Conservation (phyloP, 164 flowering plant species). For the Amborella trichopoda region DNA sequence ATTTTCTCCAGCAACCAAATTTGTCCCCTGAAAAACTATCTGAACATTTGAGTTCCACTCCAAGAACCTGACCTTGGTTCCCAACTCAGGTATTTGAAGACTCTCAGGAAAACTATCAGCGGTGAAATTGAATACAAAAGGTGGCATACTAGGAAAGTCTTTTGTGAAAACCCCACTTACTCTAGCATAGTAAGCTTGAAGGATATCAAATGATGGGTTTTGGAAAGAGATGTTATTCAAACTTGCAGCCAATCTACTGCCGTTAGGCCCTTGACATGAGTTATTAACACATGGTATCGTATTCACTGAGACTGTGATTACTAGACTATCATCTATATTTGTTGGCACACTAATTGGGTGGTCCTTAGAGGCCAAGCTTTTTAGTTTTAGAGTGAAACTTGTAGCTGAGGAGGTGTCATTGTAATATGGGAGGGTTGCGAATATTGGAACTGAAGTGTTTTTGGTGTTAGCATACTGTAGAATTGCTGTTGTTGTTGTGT, state of each 20-base stretch:
- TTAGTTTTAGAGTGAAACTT: constrained; percentile 3
- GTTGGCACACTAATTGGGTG: constrained; percentile 18
- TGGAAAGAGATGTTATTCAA: constrained; percentile 16
- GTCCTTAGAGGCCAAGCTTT: constrained; percentile 13
- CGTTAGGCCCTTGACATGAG: constrained; percentile 3
- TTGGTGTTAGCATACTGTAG: not conserved
- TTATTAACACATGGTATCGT: constrained; percentile 3
- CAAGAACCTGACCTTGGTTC: constrained; percentile 11
- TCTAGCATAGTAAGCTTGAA: constrained; percentile 8
- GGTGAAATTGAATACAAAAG: constrained; percentile 2
- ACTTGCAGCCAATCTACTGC: constrained; percentile 7
- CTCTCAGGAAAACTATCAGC: constrained; percentile 3
- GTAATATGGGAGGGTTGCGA: constrained; percentile 4
- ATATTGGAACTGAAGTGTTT: not conserved
- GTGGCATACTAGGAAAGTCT: constrained; percentile 9
- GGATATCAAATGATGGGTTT: constrained; percentile 7
- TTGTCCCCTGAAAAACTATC: constrained; percentile 14
- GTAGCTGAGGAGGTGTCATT: constrained; percentile 6
- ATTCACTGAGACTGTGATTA: constrained; percentile 8
- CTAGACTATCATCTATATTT: constrained; percentile 2
- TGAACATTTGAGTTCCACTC: constrained; percentile 8
- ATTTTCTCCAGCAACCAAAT: constrained; percentile 4
- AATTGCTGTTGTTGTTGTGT: constrained; percentile 18
- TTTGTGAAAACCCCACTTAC: constrained; percentile 5
- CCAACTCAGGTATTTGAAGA: constrained; percentile 6